Evolutionary conservation across 2,329 filamentous ascomycete genomes (phyloP).

Genomic region (Pestalotiopsis sp.): DNA sequence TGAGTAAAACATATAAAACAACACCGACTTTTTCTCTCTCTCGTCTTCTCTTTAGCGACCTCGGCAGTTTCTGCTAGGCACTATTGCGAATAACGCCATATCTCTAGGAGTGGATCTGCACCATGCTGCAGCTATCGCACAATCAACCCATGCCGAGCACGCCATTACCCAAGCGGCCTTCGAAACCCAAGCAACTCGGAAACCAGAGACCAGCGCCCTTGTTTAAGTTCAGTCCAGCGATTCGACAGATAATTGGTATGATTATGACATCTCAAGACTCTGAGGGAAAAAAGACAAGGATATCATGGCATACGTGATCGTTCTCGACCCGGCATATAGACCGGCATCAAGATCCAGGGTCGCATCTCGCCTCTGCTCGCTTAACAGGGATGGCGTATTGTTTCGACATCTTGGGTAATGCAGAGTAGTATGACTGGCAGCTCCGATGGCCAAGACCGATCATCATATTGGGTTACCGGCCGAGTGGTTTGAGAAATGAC

Average conservation of each 20-base stretch:
- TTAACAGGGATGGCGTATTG: neutral
- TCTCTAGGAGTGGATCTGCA: neutral
- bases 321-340: neutral
- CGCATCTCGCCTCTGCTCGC: neutral
- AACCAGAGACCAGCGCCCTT: neutral
- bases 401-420: neutral
- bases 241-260: neutral
- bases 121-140: neutral
- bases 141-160: constrained; percentile 9
- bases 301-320: neutral
- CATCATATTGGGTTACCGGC: neutral
- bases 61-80: neutral
- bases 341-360: neutral
- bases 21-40: too few species aligned
- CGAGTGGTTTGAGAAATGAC: neutral
- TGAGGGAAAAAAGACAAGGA: neutral
- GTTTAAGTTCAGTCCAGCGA: neutral
- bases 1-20: too few species aligned
- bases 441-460: neutral
- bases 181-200: neutral
- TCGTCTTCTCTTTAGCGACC: neutral
- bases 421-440: neutral
- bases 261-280: neutral
- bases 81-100: constrained; percentile 9
- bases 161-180: neutral